Evolutionary conservation across 495 filamentous ascomycete genomes (phyloP).

Genomic region (Penicillium bovifimosum): DNA sequence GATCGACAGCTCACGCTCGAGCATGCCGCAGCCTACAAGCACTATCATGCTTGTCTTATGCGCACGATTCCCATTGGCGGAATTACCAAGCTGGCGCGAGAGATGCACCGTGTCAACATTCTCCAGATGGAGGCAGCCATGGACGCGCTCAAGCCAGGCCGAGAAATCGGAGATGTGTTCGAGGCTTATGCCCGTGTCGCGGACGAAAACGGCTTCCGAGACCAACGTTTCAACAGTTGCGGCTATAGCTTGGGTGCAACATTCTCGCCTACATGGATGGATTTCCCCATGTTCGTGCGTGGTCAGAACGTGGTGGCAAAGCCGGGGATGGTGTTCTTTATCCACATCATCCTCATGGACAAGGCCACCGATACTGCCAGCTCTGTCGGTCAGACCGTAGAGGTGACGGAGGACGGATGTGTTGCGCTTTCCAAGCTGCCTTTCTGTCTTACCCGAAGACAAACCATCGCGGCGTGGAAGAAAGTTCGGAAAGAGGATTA

Average conservation of each 20-base stretch:
- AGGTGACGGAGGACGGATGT: constrained; percentile 19
- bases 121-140: constrained; percentile 22
- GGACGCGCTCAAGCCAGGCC: constrained; percentile 18
- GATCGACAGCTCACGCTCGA: constrained; percentile 22
- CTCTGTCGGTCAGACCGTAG: constrained; percentile 21
- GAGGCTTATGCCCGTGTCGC: constrained; percentile 22
- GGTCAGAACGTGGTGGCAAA: constrained; percentile 17
- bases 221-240: constrained; percentile 22
- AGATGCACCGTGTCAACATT: constrained; percentile 20
- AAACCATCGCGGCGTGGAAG: constrained; percentile 23
- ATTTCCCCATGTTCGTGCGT: constrained; percentile 24
- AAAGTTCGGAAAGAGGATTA: constrained; percentile 24
- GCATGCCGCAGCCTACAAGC: constrained; percentile 22
- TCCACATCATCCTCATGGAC: constrained; percentile 26
- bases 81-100: constrained; percentile 18
- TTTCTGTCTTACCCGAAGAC: constrained; percentile 19
- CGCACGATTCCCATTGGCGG: constrained; percentile 21
- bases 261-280: constrained; percentile 24
- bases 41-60: constrained; percentile 24
- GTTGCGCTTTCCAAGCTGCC: constrained; percentile 21
- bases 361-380: constrained; percentile 25
- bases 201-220: constrained; percentile 23
- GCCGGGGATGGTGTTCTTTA: constrained; percentile 23
- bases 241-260: constrained; percentile 21
- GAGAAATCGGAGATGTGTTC: constrained; percentile 21